Percentiles rank a stretch among this genome's conserved stretches.
Evolutionary conservation across 1,284 basidiomycete genomes (phyloP).

Genomic region (Fomitopsis betulina): DNA sequence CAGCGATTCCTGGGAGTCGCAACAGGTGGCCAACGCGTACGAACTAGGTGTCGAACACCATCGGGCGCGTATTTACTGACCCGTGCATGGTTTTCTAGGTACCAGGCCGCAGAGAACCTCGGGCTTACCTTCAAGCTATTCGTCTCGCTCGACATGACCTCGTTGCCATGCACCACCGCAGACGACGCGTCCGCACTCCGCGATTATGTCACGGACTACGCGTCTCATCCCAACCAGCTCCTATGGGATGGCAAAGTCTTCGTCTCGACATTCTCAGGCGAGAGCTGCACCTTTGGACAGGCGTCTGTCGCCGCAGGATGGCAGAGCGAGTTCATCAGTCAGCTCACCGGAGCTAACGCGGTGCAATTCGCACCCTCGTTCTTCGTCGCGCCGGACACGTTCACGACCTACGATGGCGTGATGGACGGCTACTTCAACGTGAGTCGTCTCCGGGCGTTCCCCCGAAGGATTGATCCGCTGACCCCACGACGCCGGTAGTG

Average conservation of each 20-base stretch:
- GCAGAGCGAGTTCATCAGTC: conserved; percentile 49
- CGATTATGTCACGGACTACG: conserved; percentile 37
- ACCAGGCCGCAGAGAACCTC: conserved; percentile 5
- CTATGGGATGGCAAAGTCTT: conserved; percentile 36
- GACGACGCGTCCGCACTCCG: conserved; percentile 32
- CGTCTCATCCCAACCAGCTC: conserved; percentile 39
- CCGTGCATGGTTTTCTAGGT: not conserved
- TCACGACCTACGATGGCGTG: conserved; percentile 41
- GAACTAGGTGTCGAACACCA: conserved; percentile 16
- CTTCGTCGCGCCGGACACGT: conserved; percentile 52
- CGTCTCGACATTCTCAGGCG: conserved; percentile 47
- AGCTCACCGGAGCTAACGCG: conserved; percentile 39
- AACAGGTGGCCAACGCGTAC: conserved; percentile 43
- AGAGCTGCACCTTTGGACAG: conserved; percentile 49
- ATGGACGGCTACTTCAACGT: conserved; percentile 46
- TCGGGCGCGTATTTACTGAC: not conserved
- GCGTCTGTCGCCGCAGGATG: conserved; percentile 46
- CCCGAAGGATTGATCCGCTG: conserved; percentile 32
- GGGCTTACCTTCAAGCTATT: conserved; percentile 45
- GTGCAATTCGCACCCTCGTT: conserved; percentile 67
- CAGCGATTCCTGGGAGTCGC: conserved; percentile 43
- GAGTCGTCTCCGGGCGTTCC: conserved; percentile 28
- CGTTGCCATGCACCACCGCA: conserved; percentile 33
- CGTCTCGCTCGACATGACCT: conserved; percentile 55
- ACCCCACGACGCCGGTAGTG: conserved; percentile 33